Base-by-base conservation (phyloP, 1,284 basidiomycete genomes). In the Lentinula novae-zelandiae region DNA sequence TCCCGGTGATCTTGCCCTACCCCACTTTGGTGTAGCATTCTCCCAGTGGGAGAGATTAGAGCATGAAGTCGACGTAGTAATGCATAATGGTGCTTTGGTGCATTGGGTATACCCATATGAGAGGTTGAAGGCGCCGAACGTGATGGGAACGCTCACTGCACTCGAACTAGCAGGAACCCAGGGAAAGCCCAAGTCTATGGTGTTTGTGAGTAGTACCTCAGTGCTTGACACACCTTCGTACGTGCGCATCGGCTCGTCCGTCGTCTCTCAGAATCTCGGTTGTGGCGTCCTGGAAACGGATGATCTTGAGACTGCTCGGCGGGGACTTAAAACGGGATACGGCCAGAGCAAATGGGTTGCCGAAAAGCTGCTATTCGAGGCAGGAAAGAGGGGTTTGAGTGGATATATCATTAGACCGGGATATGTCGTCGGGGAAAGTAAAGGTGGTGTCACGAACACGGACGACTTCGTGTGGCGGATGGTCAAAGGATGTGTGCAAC, bases 101-200 rank as follows among this genome's bases (percentile, higher is more conserved):
- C 97, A 99, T 72, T 99, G 97, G 97, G 94, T 99, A 2, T 99
- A 98, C 75, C 95, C 96, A 0, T 99, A 99, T 76, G 90, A 94
- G 72, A 95, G 90, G 74, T 82, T 99, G 40, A 90, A 96, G 15
- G 82, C 90, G 0, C 86, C 96, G 33, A 99, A 99, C 71, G 97
- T 99, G 12, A 71, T 96, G 3, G 90, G 92, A 0, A 99, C 97
- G 1, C 70, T 98, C 60, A 90, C 90, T 1, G 87, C 88, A 1
- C 82, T 98, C 58, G 84, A 92, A 54, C 83, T 99, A 34, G 93
- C 93, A 12, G 83, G 86, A 2, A 80, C 81, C 5, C 51, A 50
- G 39, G 81, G 80, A 22, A 92, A 88, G 71, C 83, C 90, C 46
- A 99, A 99, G 78, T 74, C 82, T 5, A 75, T 98, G 65, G 88